A percentile compares a stretch with the other conserved stretches of the same genome.
These are phyloP conservation scores for Pichia nanzhaoensis DNA, from an alignment of 805 yeast genomes.

Conservation along the genomic window DNA sequence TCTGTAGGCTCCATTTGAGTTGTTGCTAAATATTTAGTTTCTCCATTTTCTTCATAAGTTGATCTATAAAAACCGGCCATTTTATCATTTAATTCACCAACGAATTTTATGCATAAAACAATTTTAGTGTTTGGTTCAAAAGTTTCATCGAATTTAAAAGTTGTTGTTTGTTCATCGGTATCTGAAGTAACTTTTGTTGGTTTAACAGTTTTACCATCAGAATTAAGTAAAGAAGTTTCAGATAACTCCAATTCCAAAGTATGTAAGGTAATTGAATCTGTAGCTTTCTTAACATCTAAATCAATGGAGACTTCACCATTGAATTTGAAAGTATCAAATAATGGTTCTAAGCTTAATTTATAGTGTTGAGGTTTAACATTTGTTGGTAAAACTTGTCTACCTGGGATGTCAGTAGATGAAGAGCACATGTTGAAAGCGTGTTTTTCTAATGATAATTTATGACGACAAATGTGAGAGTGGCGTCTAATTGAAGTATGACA, in stretches of 20 bases:
- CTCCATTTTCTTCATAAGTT: constrained; percentile 38
- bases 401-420: constrained; percentile 2
- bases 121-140: constrained; percentile 27
- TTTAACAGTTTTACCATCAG: constrained; percentile 16
- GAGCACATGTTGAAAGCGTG: constrained; percentile 4
- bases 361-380: constrained; percentile 75
- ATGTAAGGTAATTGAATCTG: constrained; percentile 44
- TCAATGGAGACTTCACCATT: constrained; percentile 48
- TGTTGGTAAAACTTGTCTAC: constrained; percentile 30
- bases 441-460: constrained; percentile 6
- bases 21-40: constrained; percentile 40
- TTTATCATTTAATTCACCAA: constrained; percentile 43
- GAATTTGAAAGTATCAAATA: constrained; percentile 37
- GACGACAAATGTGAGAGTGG: constrained; percentile 4
- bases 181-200: constrained; percentile 28
- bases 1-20: constrained; percentile 60
- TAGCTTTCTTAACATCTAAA: constrained; percentile 38
- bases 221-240: constrained; percentile 16
- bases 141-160: constrained; percentile 46
- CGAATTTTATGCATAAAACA: constrained; percentile 32
- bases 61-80: constrained; percentile 56
- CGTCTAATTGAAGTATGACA: not conserved
- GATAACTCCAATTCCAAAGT: constrained; percentile 26
- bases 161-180: constrained; percentile 56
- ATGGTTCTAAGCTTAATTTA: constrained; percentile 43